These are phyloP conservation scores for Mucor lusitanicus DNA, from an alignment of 371 early-diverging fungal species.

Conservation along the genomic window DNA sequence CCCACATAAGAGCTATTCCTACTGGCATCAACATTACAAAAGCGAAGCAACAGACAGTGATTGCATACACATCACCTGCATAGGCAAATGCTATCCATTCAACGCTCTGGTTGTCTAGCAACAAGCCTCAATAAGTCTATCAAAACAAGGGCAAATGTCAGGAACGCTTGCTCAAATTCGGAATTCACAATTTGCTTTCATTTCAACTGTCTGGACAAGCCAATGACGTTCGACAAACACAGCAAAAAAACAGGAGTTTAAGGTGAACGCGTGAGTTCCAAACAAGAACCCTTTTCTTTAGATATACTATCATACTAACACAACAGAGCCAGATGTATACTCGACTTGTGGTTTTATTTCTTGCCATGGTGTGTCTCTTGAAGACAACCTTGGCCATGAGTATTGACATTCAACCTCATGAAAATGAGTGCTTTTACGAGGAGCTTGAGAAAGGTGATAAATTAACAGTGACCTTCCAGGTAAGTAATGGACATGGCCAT, in stretches of 20 bases:
- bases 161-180: not conserved
- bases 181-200: not conserved
- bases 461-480: conserved; percentile 68
- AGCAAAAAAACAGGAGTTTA: not conserved
- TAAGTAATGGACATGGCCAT: conserved; percentile 7
- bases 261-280: not conserved
- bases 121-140: not conserved
- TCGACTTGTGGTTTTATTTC: conserved; percentile 12
- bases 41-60: not conserved
- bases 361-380: conserved; percentile 9
- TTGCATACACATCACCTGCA: too few relatives aligned
- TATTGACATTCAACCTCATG: conserved; percentile 52
- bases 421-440: conserved; percentile 67
- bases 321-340: conserved; percentile 2
- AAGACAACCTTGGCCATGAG: conserved; percentile 16
- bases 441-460: conserved; percentile 58
- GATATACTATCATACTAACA: not conserved
- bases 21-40: not conserved
- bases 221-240: not conserved
- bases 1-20: not conserved
- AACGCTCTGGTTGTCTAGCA: not conserved
- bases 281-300: not conserved
- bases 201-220: not conserved
- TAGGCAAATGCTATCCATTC: not conserved
- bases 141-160: not conserved